phyloP scores from a whole-genome alignment of 164 flowering plant species.

The Chimonanthus praecox region DNA sequence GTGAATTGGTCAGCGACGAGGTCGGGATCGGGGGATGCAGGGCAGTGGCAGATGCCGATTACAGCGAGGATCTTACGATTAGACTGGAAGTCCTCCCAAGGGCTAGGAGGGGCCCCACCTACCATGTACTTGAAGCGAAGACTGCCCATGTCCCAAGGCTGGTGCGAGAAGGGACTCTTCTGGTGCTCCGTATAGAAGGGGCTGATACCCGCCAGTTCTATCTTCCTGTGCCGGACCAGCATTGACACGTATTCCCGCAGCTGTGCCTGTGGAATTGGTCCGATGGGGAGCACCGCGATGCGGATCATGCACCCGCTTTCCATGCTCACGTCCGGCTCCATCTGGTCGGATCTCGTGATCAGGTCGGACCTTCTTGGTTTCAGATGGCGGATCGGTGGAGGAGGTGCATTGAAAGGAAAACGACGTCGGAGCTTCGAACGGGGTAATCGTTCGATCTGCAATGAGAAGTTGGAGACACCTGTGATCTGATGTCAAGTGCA shows the following conservation, averaged over 20 bases:
- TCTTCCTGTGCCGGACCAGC: slow-evolving; percentile 54
- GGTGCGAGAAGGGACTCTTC: slow-evolving; percentile 89
- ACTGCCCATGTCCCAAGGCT: slow-evolving; percentile 88
- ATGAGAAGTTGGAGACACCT: neutral
- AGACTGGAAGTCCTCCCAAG: slow-evolving; percentile 98
- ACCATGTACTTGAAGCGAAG: slow-evolving; percentile 81
- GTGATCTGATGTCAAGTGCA: too few species aligned
- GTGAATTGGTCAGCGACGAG: slow-evolving; percentile 44
- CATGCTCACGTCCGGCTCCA: slow-evolving; percentile 99
- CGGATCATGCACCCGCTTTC: slow-evolving; percentile 85
- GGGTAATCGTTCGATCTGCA: neutral
- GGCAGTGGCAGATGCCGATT: slow-evolving; percentile 87
- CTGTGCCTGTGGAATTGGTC: slow-evolving; percentile 50
- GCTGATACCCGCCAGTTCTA: slow-evolving; percentile 75
- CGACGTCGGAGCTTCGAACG: neutral
- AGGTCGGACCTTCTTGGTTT: neutral
- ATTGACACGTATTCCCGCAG: slow-evolving; percentile 72
- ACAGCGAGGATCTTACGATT: slow-evolving; percentile 83
- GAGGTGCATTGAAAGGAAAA: neutral
- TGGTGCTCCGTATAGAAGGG: slow-evolving; percentile 99
- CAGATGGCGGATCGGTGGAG: neutral
- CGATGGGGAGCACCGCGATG: slow-evolving; percentile 86
- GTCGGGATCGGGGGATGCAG: slow-evolving; percentile 77
- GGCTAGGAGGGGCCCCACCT: slow-evolving; percentile 75
- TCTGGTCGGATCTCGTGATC: slow-evolving; percentile 8